Conservation (phyloP, 768 basidiomycete species). For the Xerocomus potaroensis region DNA sequence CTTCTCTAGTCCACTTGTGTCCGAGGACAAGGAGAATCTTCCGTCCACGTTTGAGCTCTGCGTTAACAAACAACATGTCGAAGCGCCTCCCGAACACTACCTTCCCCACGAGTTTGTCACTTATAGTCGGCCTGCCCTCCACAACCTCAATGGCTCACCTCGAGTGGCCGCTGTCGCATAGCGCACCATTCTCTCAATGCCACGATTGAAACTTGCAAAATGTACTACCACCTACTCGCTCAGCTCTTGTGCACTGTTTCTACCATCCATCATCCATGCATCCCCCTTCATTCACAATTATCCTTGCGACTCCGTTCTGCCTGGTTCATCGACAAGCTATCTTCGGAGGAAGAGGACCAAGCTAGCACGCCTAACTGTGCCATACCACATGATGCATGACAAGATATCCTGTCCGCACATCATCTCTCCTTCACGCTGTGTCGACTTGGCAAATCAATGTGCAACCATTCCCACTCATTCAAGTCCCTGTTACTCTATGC, state of each 20-base stretch:
- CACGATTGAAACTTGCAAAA: conserved; percentile 60
- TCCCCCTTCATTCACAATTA: conserved; percentile 61
- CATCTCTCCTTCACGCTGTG: conserved; percentile 11
- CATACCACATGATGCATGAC: conserved; percentile 18
- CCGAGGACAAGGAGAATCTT: conserved; percentile 77
- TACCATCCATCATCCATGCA: conserved; percentile 64
- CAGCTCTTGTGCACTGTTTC: conserved; percentile 60
- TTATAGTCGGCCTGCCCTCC: conserved; percentile 74
- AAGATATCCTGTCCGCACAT: conserved; percentile 6
- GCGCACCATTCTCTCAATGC: conserved; percentile 37
- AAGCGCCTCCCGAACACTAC: conserved; percentile 68
- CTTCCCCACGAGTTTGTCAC: conserved; percentile 78
- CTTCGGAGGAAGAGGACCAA: conserved; percentile 24
- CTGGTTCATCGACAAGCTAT: conserved; percentile 47
- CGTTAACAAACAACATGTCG: conserved; percentile 65
- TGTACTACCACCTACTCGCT: conserved; percentile 67
- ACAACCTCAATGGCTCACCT: conserved; percentile 70
- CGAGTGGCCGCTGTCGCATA: conserved; percentile 54
- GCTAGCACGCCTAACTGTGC: conserved; percentile 14
- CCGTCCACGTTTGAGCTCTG: conserved; percentile 67
- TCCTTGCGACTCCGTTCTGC: conserved; percentile 39
- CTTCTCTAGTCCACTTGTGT: conserved; percentile 57
- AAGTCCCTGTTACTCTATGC: conserved; percentile 49
- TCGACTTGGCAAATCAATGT: conserved; percentile 25
- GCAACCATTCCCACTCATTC: conserved; percentile 41